These are phyloP conservation scores for Russula compacta DNA, from an alignment of 768 basidiomycete species.

Conservation along the genomic window DNA sequence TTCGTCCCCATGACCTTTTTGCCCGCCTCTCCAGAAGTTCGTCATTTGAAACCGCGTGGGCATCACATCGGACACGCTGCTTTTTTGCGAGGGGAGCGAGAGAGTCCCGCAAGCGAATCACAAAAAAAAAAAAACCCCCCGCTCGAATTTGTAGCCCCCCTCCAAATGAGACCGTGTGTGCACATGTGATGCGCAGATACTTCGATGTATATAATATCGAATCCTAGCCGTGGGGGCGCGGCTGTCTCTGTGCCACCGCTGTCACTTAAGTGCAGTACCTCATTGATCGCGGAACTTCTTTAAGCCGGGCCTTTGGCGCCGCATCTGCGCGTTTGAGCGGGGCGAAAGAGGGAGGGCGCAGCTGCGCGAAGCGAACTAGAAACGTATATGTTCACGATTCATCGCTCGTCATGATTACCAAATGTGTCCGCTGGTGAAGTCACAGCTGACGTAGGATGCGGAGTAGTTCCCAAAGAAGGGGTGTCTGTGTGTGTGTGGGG, in stretches of 20 bases:
- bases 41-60: background rate
- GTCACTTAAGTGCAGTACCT: background rate
- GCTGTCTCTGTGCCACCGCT: background rate
- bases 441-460: background rate
- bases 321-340: too few relatives aligned
- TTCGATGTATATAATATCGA: background rate
- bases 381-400: background rate
- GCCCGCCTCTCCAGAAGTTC: background rate
- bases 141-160: background rate
- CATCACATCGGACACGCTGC: slow-evolving; percentile 10
- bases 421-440: background rate
- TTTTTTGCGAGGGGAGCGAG: too few relatives aligned
- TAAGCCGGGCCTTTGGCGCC: background rate
- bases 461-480: background rate
- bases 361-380: background rate
- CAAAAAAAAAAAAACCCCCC: too few relatives aligned
- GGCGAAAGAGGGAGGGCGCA: background rate
- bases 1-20: background rate
- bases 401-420: background rate
- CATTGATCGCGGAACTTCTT: background rate
- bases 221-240: background rate
- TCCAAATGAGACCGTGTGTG: background rate
- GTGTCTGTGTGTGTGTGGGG: background rate
- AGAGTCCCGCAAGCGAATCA: background rate
- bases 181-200: background rate